Evolutionary conservation across 306 rosid species (phyloP), one percentile per base, ranked within the genome.

Genomic region (Boehmeria nivea): DNA sequence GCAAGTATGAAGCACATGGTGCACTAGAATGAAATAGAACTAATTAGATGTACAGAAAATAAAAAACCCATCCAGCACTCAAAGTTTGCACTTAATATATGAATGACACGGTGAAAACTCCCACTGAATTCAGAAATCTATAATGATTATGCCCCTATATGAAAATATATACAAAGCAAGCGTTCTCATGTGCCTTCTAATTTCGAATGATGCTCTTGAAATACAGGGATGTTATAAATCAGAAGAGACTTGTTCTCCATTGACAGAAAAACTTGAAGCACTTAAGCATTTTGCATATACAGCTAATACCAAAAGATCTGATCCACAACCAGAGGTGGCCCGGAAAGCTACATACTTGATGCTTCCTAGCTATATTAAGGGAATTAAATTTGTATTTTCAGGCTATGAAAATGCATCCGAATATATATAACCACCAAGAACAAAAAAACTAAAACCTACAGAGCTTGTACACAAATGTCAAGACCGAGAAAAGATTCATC

Each of bases 1-100:
- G 97, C 66, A 80, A 24, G 74, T 89, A 89, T n/a, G 97, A 89
- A 46, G 43, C 88, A 55, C 97, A 90, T 1, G 95, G 94, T 1
- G 88, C 86, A 64, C 97, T 88, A 54, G 61, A 63, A 59, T 33
- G 14, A 42, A 61, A 57, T 44, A 72, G 23, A 18, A 51, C 15
- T 47, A 43, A 58, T 61, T 14, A 57, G 20, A 56, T 6, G 22
- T 4, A 24, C 46, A 18, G 38, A 45, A 26, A 27, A 17, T 3
- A 8, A 14, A 65, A 28, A 17, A 38, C 12, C 28, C 11, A 6
- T 36, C 15, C 53, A 19, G 5, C 19, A 33, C 17, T 21, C 37
- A 60, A 60, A 34, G 54, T 43, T 21, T 22, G 15, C n/a, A n/a
- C n/a, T n/a, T n/a, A n/a, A n/a, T n/a, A 31, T 18, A 28, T 42